Evolutionary conservation across 2,329 filamentous ascomycete species (phyloP).

Genomic region (Colletotrichum costaricense): DNA sequence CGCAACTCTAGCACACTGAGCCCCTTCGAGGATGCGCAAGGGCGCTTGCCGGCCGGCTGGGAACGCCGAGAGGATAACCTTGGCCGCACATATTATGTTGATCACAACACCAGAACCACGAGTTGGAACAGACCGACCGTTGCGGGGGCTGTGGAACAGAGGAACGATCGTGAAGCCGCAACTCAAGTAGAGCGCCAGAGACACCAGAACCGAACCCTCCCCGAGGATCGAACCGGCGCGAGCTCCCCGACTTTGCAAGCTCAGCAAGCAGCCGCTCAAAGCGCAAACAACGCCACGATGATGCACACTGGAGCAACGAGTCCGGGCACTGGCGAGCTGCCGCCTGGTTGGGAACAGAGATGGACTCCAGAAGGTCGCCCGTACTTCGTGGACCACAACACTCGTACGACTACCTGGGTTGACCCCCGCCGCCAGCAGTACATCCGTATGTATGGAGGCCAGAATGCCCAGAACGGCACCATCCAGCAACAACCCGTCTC

Average conservation of each 20-base stretch:
- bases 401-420: constrained; percentile 97
- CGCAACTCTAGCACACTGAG: constrained; percentile 69
- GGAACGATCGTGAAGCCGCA: constrained; percentile 86
- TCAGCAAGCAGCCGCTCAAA: constrained; percentile 55
- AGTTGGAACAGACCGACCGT: constrained; percentile 94
- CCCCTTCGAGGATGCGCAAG: constrained; percentile 96
- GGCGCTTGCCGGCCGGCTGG: constrained; percentile 92
- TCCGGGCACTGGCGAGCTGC: constrained; percentile 92
- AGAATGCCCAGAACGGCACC: constrained; percentile 84
- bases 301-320: constrained; percentile 96
- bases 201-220: constrained; percentile 94
- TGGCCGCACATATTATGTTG: constrained; percentile 96
- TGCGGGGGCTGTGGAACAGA: constrained; percentile 80
- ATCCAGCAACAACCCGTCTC: constrained; percentile 99
- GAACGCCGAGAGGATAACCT: constrained; percentile 95
- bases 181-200: constrained; percentile 93
- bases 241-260: constrained; percentile 84
- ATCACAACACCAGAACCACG: constrained; percentile 96
- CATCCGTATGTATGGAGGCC: constrained; percentile 94
- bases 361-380: constrained; percentile 94
- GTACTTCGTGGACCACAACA: constrained; percentile 99
- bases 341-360: constrained; percentile 95
- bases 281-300: constrained; percentile 77
- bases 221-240: constrained; percentile 93
- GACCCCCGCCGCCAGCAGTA: constrained; percentile 97